Percentiles rank a stretch among this genome's conserved stretches.
Conservation (phyloP, 1,139 yeast species). For the Blastobotrys serpentis region DNA sequence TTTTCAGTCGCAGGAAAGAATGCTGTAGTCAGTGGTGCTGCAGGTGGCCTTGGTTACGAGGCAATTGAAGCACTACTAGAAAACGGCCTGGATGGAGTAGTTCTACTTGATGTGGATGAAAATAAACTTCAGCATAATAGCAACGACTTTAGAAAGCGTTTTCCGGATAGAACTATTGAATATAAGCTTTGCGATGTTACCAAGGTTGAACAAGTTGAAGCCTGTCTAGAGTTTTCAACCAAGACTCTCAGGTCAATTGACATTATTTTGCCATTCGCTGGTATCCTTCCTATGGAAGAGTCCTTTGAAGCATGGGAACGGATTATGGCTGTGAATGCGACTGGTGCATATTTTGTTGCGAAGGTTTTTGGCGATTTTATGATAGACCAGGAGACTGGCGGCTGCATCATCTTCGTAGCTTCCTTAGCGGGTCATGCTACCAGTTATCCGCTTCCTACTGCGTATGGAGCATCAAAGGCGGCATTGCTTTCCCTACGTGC, state of each 20-base stretch:
- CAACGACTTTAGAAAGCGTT: slow-evolving; percentile 3
- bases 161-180: slow-evolving; percentile 9
- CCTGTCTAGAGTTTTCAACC: slow-evolving; percentile 8
- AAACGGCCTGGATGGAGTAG: slow-evolving; percentile 16
- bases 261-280: slow-evolving; percentile 18
- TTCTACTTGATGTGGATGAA: slow-evolving; percentile 13
- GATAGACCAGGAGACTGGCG: slow-evolving; percentile 32
- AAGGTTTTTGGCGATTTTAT: slow-evolving; percentile 48
- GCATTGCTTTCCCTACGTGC: slow-evolving; percentile 48
- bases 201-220: slow-evolving; percentile 7
- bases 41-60: slow-evolving; percentile 16
- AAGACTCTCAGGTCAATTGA: slow-evolving; percentile 9
- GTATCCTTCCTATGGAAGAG: slow-evolving; percentile 7
- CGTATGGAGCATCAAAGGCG: slow-evolving; percentile 59
- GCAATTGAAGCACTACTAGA: slow-evolving; percentile 14
- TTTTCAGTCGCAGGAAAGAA: background rate
- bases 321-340: slow-evolving; percentile 34
- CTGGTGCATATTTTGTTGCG: slow-evolving; percentile 44
- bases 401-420: slow-evolving; percentile 18
- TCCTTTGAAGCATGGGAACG: slow-evolving; percentile 7
- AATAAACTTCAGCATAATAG: slow-evolving; percentile 8
- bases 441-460: slow-evolving; percentile 32
- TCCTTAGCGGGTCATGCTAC: slow-evolving; percentile 19
- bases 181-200: slow-evolving; percentile 8
- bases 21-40: slow-evolving; percentile 16